Percentiles rank a stretch among this genome's conserved stretches.
Conservation (phyloP, 1,139 yeast species). For the Debaryomycetaceae sp. region DNA sequence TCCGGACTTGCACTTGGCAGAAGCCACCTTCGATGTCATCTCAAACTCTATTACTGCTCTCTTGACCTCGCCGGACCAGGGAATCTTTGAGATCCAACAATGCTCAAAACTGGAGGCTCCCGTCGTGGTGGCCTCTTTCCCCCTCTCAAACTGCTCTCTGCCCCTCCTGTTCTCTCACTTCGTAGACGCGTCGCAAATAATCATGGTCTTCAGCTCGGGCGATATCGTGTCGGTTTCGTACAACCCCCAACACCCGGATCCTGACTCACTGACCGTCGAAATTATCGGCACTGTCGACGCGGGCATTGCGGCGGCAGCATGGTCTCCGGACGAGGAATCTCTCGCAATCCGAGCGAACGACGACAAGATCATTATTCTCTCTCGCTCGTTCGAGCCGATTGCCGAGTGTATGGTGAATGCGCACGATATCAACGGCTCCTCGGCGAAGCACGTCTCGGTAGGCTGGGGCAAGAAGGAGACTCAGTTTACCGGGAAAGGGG, state of each 20-base stretch:
- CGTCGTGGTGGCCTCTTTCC: slow-evolving; percentile 46
- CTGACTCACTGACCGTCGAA: slow-evolving; percentile 46
- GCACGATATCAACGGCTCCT: slow-evolving; percentile 48
- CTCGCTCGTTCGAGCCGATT: slow-evolving; percentile 73
- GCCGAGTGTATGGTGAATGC: slow-evolving; percentile 49
- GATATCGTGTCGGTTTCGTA: slow-evolving; percentile 63
- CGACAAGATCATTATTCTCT: slow-evolving; percentile 51
- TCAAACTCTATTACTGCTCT: slow-evolving; percentile 65
- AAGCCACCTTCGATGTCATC: slow-evolving; percentile 64
- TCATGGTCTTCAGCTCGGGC: slow-evolving; percentile 54
- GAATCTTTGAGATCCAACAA: slow-evolving; percentile 39
- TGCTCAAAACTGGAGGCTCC: slow-evolving; percentile 49
- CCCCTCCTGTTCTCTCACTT: slow-evolving; percentile 50
- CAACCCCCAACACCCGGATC: slow-evolving; percentile 37
- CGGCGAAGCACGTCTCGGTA: slow-evolving; percentile 82
- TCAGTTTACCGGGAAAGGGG: slow-evolving; percentile 92
- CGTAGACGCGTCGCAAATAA: slow-evolving; percentile 50
- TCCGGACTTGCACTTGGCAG: slow-evolving; percentile 52
- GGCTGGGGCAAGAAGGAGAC: slow-evolving; percentile 99
- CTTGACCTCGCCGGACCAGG: slow-evolving; percentile 50
- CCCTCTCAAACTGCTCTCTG: slow-evolving; percentile 17
- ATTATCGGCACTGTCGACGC: slow-evolving; percentile 81
- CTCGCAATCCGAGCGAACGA: slow-evolving; percentile 60
- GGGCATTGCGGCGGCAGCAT: slow-evolving; percentile 61
- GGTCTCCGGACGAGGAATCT: slow-evolving; percentile 93